A percentile compares a stretch with the other conserved stretches of the same genome.
Evolutionary conservation across 1,139 yeast genomes (phyloP).

Genomic region (Lodderomyces margitis): DNA sequence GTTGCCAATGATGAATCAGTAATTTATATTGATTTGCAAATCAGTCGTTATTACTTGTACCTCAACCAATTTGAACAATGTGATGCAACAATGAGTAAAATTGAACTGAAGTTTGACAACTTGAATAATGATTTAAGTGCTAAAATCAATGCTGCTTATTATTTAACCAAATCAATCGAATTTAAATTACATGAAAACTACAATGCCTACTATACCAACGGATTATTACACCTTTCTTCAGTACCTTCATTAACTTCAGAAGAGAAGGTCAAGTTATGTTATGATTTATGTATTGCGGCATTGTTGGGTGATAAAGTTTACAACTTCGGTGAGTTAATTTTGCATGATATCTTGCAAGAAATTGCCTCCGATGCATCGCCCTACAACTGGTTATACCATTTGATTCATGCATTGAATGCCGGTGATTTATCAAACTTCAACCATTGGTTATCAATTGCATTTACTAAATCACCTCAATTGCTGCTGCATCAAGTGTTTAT

Average conservation of each 20-base stretch:
- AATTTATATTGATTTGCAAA: slow-evolving; percentile 71
- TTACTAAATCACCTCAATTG: slow-evolving; percentile 56
- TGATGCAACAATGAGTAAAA: slow-evolving; percentile 64
- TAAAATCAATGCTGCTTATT: slow-evolving; percentile 78
- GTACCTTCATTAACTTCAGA: slow-evolving; percentile 37
- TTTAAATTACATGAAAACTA: slow-evolving; percentile 75
- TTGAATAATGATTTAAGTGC: slow-evolving; percentile 57
- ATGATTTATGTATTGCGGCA: slow-evolving; percentile 84
- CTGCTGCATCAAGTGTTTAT: slow-evolving; percentile 62
- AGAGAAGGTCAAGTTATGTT: slow-evolving; percentile 53
- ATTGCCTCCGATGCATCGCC: slow-evolving; percentile 41
- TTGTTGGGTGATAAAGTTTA: slow-evolving; percentile 88
- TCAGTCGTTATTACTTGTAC: slow-evolving; percentile 67
- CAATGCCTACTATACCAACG: slow-evolving; percentile 71
- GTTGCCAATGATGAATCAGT: slow-evolving; percentile 42
- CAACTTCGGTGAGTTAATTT: slow-evolving; percentile 91
- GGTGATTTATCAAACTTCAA: slow-evolving; percentile 73
- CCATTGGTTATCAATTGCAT: slow-evolving; percentile 38
- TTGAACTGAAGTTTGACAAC: slow-evolving; percentile 56
- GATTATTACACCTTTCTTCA: slow-evolving; percentile 49
- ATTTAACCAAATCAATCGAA: slow-evolving; percentile 75
- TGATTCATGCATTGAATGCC: slow-evolving; percentile 68
- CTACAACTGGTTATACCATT: slow-evolving; percentile 70
- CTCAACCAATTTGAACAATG: slow-evolving; percentile 61
- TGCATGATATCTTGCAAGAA: slow-evolving; percentile 76